These are phyloP conservation scores for Saccharomycopsis fermentans DNA, from an alignment of 805 yeast species.

Conservation along the genomic window DNA sequence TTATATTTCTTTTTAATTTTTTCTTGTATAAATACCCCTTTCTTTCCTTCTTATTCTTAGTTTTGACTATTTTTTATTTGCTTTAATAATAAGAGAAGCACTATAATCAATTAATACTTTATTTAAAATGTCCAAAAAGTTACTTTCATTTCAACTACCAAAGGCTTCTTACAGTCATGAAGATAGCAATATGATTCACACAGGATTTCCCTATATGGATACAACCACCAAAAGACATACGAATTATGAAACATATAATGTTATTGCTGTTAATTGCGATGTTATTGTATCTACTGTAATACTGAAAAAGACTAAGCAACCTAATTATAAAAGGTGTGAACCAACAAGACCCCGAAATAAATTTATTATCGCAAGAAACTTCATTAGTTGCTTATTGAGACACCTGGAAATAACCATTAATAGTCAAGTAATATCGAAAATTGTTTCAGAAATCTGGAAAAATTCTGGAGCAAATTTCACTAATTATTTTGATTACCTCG, in stretches of 20 bases:
- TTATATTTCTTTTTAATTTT: no score
- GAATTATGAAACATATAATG: neutral
- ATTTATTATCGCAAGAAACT: constrained; percentile 7
- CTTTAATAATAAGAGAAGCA: neutral
- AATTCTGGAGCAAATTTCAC: constrained; percentile 3
- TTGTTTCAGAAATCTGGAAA: constrained; percentile 3
- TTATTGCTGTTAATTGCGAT: neutral
- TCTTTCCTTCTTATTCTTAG: neutral
- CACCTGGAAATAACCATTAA: neutral
- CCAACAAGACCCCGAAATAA: constrained; percentile 7
- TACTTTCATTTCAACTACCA: neutral
- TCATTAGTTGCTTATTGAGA: constrained; percentile 1
- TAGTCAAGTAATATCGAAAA: constrained; percentile 3
- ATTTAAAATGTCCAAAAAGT: neutral
- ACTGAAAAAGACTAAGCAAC: neutral
- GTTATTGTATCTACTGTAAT: neutral
- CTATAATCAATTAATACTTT: neutral
- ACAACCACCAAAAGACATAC: neutral
- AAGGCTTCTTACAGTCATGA: neutral
- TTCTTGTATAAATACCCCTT: no score
- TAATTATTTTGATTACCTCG: constrained; percentile 3
- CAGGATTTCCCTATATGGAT: neutral
- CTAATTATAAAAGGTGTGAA: neutral
- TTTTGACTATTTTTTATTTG: neutral
- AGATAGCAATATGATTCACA: neutral